These are phyloP conservation scores for Pichia paraexigua DNA, from an alignment of 805 yeast species.

Conservation along the genomic window DNA sequence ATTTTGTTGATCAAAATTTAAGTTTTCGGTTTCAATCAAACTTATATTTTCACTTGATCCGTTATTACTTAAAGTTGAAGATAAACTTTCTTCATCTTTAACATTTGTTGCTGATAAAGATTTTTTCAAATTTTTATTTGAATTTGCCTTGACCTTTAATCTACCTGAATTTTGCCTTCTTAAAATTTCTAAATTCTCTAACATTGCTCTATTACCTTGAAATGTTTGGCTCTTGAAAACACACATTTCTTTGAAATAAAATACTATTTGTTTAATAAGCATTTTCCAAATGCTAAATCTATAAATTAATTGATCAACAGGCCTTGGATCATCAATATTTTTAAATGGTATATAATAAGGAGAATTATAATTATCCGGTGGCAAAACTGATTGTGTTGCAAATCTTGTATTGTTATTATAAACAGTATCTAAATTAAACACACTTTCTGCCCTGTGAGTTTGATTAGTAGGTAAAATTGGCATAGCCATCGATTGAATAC, in stretches of 20 bases:
- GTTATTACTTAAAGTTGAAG: not conserved
- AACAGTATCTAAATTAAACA: slow-evolving; percentile 9
- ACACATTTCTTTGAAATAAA: slow-evolving; percentile 43
- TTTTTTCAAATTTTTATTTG: slow-evolving; percentile 19
- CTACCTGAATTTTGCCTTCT: slow-evolving; percentile 26
- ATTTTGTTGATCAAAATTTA: slow-evolving; percentile 6
- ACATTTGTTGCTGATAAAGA: slow-evolving; percentile 16
- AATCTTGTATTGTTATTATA: slow-evolving; percentile 10
- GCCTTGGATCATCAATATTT: slow-evolving; percentile 26
- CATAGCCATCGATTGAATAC: not conserved
- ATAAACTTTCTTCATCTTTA: not conserved
- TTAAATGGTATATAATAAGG: slow-evolving; percentile 30
- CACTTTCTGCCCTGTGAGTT: slow-evolving; percentile 1
- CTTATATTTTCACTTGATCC: not conserved
- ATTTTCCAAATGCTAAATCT: slow-evolving; percentile 52
- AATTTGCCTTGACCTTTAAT: slow-evolving; percentile 17
- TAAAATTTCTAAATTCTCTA: slow-evolving; percentile 33
- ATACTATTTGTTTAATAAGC: slow-evolving; percentile 44
- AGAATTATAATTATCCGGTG: slow-evolving; percentile 27
- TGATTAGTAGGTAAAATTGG: not conserved
- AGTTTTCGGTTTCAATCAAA: not conserved
- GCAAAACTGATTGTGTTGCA: slow-evolving; percentile 23
- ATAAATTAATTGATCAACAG: slow-evolving; percentile 44
- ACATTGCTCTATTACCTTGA: slow-evolving; percentile 41
- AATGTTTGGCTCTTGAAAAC: slow-evolving; percentile 42